These are phyloP conservation scores for Sorghum bicolor DNA, from an alignment of 176 grass and related monocot species.

Conservation along the genomic window Sorghum_bicolor_NCBIv3 NC_012873.2:55025501-55026000, in stretches of 20 bases:
- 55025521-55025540: conserved; percentile 66
- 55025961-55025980: not conserved
- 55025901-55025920: not conserved
- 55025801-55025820: conserved; percentile 15
- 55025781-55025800: not conserved
- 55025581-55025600: conserved; percentile 72
- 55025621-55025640: conserved; percentile 93
- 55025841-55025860: not conserved
- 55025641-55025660: conserved; percentile 25
- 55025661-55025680: not conserved
- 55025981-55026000: not conserved
- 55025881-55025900: conserved; percentile 16
- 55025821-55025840: conserved; percentile 2
- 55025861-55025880: conserved; percentile 9
- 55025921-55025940: not conserved
- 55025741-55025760: not conserved
- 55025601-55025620: conserved; percentile 78
- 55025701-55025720: not conserved
- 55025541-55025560: conserved; percentile 95
- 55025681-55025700: not conserved
- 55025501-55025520: not conserved
- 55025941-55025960: not conserved
- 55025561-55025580: conserved; percentile 92
- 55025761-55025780: not conserved
- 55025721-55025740: not conserved